Conservation (phyloP, 176 grass and related monocot genomes). For the Bromus sterilis region DNA sequence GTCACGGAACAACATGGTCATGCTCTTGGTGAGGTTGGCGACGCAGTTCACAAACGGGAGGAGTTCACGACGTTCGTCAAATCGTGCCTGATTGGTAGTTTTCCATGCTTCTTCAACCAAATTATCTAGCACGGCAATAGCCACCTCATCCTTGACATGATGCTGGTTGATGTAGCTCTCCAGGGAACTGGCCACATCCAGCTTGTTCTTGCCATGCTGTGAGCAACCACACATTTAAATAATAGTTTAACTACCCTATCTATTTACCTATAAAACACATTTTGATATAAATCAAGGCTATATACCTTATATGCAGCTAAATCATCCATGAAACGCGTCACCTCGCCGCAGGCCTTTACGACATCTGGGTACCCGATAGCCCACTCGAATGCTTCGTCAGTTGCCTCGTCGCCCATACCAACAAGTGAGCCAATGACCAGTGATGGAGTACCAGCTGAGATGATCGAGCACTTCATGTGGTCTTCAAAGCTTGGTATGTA, state of each 20-base stretch:
- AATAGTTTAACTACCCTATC: no score
- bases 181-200: conserved; percentile 11
- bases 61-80: background rate
- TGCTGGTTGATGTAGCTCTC: background rate
- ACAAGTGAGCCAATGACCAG: conserved; percentile 2
- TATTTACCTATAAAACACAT: no score
- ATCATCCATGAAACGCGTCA: conserved; percentile 36
- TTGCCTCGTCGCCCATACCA: conserved; percentile 35
- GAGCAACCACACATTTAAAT: background rate
- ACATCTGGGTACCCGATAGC: background rate
- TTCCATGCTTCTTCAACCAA: background rate
- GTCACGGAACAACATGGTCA: background rate
- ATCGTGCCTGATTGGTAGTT: background rate
- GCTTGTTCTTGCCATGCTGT: conserved; percentile 12
- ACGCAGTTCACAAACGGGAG: background rate
- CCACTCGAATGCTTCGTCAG: conserved; percentile 41
- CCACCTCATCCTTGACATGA: background rate
- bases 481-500: conserved; percentile 20
- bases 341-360: background rate
- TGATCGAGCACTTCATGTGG: conserved; percentile 2
- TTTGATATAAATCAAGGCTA: background rate
- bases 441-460: background rate
- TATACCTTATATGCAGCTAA: conserved; percentile 21
- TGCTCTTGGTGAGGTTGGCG: background rate
- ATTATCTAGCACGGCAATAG: background rate